Evolutionary conservation across 192 early-diverging fungal genomes (phyloP).

Genomic region (Radiomyces spectabilis): DNA sequence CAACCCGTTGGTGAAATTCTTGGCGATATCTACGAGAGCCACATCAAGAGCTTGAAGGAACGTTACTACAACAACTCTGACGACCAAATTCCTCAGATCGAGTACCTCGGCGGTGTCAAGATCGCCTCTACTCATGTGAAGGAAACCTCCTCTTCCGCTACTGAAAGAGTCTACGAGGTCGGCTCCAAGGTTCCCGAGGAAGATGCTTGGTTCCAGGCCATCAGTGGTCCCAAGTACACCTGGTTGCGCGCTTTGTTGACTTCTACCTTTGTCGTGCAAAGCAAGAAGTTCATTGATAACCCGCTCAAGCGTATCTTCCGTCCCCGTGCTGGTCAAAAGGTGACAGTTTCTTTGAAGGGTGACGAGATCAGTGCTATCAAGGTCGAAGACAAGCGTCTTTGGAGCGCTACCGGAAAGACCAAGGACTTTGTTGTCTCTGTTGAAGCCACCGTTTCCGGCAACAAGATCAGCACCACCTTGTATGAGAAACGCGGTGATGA

Average conservation of each 20-base stretch:
- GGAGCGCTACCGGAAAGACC: conserved; percentile 45
- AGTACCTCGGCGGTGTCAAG: conserved; percentile 62
- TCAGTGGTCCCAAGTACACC: conserved; percentile 63
- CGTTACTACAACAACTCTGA: conserved; percentile 61
- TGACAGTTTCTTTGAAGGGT: conserved; percentile 32
- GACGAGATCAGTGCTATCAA: conserved; percentile 35
- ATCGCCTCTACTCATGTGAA: conserved; percentile 29
- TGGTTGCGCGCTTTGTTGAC: conserved; percentile 87
- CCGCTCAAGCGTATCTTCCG: conserved; percentile 54
- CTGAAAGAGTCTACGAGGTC: conserved; percentile 52
- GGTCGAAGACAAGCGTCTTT: conserved; percentile 43
- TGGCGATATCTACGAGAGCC: conserved; percentile 72
- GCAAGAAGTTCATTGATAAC: conserved; percentile 59
- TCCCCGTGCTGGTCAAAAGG: conserved; percentile 51
- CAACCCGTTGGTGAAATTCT: conserved; percentile 88
- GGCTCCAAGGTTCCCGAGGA: conserved; percentile 40
- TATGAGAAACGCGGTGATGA: conserved; percentile 56
- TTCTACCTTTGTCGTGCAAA: conserved; percentile 71
- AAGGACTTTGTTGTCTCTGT: conserved; percentile 39
- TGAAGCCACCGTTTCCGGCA: conserved; percentile 42
- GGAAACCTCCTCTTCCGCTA: conserved; percentile 29
- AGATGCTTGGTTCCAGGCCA: conserved; percentile 60
- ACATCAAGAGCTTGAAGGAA: conserved; percentile 66
- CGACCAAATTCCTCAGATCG: conserved; percentile 62
- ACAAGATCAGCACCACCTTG: conserved; percentile 52